These are phyloP conservation scores for Suillus americanus DNA, from an alignment of 768 basidiomycete species.

Conservation along the genomic window DNA sequence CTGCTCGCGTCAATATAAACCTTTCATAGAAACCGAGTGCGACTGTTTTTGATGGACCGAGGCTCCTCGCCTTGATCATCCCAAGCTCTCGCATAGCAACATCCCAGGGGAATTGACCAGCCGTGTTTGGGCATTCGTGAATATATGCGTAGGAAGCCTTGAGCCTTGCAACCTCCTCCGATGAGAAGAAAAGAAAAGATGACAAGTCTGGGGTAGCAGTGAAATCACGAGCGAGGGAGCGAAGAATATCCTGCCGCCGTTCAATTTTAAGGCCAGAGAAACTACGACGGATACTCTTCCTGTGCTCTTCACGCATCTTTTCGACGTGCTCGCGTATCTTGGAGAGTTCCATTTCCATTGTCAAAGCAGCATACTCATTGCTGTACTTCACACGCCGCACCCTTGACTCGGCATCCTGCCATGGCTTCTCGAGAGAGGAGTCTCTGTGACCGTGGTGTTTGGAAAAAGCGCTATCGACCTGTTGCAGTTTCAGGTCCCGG, in stretches of 20 bases:
- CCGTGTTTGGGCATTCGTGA: constrained; percentile 27
- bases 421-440: constrained; percentile 35
- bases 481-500: constrained; percentile 6
- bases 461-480: constrained; percentile 2
- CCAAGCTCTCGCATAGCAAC: constrained; percentile 55
- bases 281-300: constrained; percentile 18
- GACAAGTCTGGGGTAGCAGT: constrained; percentile 28
- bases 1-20: constrained; percentile 29
- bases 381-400: constrained; percentile 16
- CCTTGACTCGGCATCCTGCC: constrained; percentile 31
- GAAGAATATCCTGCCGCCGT: constrained; percentile 46
- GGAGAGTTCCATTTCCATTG: constrained; percentile 34
- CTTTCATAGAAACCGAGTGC: constrained; percentile 44
- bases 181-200: constrained; percentile 27
- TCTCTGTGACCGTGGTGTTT: not conserved
- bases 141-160: constrained; percentile 55
- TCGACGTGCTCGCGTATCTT: constrained; percentile 43
- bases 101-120: constrained; percentile 50
- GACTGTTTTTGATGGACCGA: constrained; percentile 41
- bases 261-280: constrained; percentile 45
- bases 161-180: constrained; percentile 33
- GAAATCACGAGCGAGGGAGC: constrained; percentile 44
- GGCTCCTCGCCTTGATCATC: constrained; percentile 48
- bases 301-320: constrained; percentile 27
- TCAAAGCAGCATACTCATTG: constrained; percentile 12